Conservation (phyloP, 31 red algal genomes). For the Endocladia muricata region DNA sequence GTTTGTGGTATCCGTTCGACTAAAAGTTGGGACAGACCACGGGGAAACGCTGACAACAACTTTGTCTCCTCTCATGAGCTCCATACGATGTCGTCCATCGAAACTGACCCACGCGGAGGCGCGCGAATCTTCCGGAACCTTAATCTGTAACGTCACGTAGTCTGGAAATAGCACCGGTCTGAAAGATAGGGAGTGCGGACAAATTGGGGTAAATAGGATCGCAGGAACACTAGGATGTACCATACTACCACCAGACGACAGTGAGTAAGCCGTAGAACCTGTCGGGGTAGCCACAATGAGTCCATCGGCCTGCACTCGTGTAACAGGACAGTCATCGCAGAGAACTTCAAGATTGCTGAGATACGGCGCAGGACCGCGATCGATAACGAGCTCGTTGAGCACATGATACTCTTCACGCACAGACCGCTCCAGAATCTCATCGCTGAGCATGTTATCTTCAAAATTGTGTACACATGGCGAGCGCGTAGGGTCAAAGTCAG, state of each 20-base stretch:
- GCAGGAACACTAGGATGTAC: conserved; percentile 93
- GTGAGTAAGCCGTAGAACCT: conserved; percentile 86
- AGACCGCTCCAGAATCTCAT: background rate
- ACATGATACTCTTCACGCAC: conserved; percentile 48
- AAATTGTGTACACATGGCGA: conserved; percentile 36
- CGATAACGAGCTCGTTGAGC: conserved; percentile 86
- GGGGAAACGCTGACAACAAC: conserved; percentile 55
- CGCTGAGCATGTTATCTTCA: conserved; percentile 31
- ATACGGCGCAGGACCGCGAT: conserved; percentile 87
- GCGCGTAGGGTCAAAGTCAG: background rate
- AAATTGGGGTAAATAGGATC: conserved; percentile 72
- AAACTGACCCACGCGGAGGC: conserved; percentile 88
- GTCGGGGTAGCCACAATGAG: conserved; percentile 93
- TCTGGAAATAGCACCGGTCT: conserved; percentile 86
- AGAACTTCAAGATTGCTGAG: conserved; percentile 79
- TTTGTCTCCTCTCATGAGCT: conserved; percentile 73
- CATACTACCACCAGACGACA: conserved; percentile 95
- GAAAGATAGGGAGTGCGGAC: conserved; percentile 89
- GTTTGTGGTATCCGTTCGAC: conserved; percentile 50
- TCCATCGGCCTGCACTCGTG: conserved; percentile 83
- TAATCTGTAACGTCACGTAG: conserved; percentile 70
- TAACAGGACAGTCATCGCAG: conserved; percentile 62
- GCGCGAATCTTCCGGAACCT: conserved; percentile 63
- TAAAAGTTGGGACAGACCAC: conserved; percentile 76
- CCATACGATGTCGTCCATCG: conserved; percentile 79